These are phyloP conservation scores for Jatropha podagrica DNA, from an alignment of 441 rosid species.

Conservation along the genomic window DNA sequence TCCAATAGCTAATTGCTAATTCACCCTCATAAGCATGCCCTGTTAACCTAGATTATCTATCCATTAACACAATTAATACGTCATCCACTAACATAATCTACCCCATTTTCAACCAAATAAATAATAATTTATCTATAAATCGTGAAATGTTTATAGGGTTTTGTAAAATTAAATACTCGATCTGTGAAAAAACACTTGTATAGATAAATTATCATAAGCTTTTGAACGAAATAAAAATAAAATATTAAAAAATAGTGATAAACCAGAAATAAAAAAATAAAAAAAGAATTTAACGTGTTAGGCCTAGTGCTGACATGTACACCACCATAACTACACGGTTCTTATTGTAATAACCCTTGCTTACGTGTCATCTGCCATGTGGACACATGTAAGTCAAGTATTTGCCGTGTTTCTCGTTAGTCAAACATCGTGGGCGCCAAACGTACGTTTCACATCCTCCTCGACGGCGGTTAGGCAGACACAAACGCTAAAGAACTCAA, in stretches of 20 bases:
- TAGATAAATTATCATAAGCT: too few relatives aligned
- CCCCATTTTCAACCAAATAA: background rate
- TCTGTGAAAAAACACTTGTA: too few relatives aligned
- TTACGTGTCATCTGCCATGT: conserved; percentile 26
- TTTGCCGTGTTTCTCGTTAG: conserved; percentile 17
- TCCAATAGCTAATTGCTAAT: conserved; percentile 6
- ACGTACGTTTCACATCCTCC: conserved; percentile 31
- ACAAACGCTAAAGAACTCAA: too few relatives aligned
- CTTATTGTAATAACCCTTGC: background rate
- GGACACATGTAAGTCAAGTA: conserved; percentile 15
- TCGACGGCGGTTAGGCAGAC: conserved; percentile 68
- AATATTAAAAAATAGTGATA: too few relatives aligned
- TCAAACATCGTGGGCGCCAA: conserved; percentile 59
- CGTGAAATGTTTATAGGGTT: background rate
- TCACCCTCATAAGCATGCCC: conserved; percentile 18
- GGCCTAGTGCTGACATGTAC: conserved; percentile 50
- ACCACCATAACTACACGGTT: conserved; percentile 29
- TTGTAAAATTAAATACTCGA: too few relatives aligned
- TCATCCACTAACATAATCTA: conserved; percentile 39
- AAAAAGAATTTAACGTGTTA: conserved; percentile 25
- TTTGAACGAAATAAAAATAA: too few relatives aligned
- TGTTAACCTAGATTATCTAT: conserved; percentile 33
- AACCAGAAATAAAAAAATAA: background rate
- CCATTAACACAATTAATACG: conserved; percentile 26
- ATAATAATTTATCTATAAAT: background rate